Base-by-base conservation (phyloP, 2,329 filamentous ascomycete species). In the Incumbomyces lentus region DNA sequence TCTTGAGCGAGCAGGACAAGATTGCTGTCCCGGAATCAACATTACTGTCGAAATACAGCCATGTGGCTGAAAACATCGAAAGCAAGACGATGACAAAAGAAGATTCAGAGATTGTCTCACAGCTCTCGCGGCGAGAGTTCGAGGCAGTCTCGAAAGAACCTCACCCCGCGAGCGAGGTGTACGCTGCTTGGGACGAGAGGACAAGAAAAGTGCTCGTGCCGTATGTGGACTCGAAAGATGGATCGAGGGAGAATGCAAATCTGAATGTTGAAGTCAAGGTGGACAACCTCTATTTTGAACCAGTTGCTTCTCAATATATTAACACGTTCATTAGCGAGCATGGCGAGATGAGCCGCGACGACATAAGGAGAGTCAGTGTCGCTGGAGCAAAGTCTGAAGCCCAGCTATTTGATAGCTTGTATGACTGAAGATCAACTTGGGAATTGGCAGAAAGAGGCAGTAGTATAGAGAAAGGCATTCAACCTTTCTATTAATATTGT, bases 261-360 rank as follows among this genome's bases (percentile, higher is more conserved):
- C 46, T 29, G 52, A 26, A 26, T 8, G 22, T 26, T 4, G 22
- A 26, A 26, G 5, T 68, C 10, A 49, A 59, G 32, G 59, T 72
- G 29, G 62, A 62, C 46, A 67, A 73, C 54, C 56, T 73, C n/a
- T 78, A 76, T 49, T 80, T 81, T 40, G 78, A 82, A 62, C 81
- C 76, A 77, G 66, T 80, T 35, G 68, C 73, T 1, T 58, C 69
- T 0, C 48, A 56, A 7, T 57, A 79, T 35, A 64, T 81, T 5
- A 69, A 79, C 55, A 60, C 61, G 0, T 81, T 78, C 54, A 60
- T 78, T 29, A 76, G 72, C 2, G 76, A 82, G 44, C 62, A 71
- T 4, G 77, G 76, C 0, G 55, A 69, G 3, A 40, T 64, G 31
- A 49, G 54, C 4, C 47, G 45, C 22, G 36, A 44, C 2, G 52